Base-by-base conservation (phyloP, 257 asterid species). In the Nicotiana obtusifolia region DNA sequence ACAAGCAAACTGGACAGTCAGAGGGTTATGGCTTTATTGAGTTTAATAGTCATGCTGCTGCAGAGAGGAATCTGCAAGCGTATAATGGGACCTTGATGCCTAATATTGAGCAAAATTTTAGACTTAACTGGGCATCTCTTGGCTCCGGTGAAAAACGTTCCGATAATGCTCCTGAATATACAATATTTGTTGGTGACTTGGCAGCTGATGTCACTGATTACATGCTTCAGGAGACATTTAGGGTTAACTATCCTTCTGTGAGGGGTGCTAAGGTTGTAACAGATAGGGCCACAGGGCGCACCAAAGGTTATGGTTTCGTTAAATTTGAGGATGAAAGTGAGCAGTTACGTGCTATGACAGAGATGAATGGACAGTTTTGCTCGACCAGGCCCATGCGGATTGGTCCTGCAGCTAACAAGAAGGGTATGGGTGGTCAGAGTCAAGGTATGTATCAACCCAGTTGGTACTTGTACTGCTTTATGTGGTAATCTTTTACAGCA, bases 1-100 rank as follows among this genome's bases (percentile, higher is more conserved):
- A 91, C 87, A 92, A 91, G 91, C 91, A 86, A 82, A 89, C 92
- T 11, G 87, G 88, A 49, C 96, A 92, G 66, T 87, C 97, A 8
- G 98, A 92, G 89, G 97, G 97, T 47, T 94, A 92, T 88, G 98
- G 98, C 20, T 94, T 94, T 76, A 86, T 94, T 56, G 98, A 94
- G 85, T 91, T 94, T 83, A 85, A 92, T 82, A 80, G 87, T 56
- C 98, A 62, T 82, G 89, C 93, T 24, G 71, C 92, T 6, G 97
- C 98, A 80, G 97, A 92, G 64, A 82, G 26, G 59, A 86, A 89
- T 64, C 82, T 94, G 80, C 96, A 88, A 82, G 80, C 92, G 9
- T 94, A 88, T 62, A 94, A 94, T 79, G 95, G 96, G 2, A 61
- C 92, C 9, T 56, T 83, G 82, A 92, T 94, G 94, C 96, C 95